Evolutionary conservation across 1,139 yeast species (phyloP).

Genomic region (Torulaspora pretoriensis): DNA sequence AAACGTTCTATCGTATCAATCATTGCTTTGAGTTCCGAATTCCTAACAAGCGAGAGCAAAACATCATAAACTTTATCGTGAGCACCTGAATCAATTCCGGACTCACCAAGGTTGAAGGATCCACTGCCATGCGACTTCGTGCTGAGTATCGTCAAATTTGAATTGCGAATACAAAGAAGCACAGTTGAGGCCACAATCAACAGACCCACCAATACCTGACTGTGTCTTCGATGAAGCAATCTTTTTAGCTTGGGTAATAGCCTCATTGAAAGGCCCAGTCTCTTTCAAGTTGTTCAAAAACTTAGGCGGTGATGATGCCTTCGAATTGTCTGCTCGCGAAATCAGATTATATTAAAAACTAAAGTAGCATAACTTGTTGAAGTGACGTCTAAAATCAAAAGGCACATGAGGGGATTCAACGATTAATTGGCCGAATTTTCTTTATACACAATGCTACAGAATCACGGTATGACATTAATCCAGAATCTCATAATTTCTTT

Average conservation of each 20-base stretch:
- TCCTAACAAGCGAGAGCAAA: constrained; percentile 73
- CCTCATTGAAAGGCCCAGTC: neutral
- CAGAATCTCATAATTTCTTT: constrained; percentile 31
- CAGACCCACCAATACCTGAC: neutral
- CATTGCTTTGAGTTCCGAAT: constrained; percentile 67
- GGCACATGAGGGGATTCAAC: too few relatives aligned
- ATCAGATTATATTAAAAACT: too few relatives aligned
- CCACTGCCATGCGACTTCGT: neutral
- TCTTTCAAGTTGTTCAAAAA: too few relatives aligned
- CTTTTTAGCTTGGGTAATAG: neutral
- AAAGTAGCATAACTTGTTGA: too few relatives aligned
- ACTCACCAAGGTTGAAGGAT: neutral
- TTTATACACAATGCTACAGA: too few relatives aligned
- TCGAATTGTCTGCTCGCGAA: neutral
- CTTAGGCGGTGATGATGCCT: neutral
- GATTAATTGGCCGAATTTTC: too few relatives aligned
- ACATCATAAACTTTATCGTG: constrained; percentile 55
- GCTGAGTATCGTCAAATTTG: neutral
- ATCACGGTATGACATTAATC: constrained; percentile 34
- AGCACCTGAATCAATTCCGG: constrained; percentile 3
- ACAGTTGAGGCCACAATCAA: neutral
- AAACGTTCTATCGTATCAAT: constrained; percentile 62
- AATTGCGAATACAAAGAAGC: neutral
- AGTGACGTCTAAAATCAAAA: too few relatives aligned
- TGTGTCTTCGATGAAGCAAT: constrained; percentile 4